These are phyloP conservation scores for Aspergillus cejpii DNA, from an alignment of 2,329 filamentous ascomycete genomes.

Conservation along the genomic window DNA sequence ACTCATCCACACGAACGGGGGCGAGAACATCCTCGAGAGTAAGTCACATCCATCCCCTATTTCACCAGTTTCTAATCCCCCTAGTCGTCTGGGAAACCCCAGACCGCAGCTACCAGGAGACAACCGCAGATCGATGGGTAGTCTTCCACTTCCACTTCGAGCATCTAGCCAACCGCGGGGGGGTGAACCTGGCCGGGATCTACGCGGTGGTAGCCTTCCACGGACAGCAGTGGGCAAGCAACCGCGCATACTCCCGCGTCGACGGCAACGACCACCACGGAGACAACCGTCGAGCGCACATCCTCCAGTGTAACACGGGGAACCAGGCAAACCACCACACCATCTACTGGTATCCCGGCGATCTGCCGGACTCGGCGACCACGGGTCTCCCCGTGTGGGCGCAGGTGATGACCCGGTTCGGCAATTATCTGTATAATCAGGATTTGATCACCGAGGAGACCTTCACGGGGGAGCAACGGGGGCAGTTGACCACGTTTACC, in stretches of 20 bases:
- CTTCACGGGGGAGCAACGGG: neutral
- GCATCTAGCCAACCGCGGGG: neutral
- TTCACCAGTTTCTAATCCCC: neutral
- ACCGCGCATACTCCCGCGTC: neutral
- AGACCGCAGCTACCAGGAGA: neutral
- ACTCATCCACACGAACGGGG: neutral
- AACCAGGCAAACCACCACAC: neutral
- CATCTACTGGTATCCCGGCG: neutral
- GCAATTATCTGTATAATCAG: neutral
- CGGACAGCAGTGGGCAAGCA: neutral
- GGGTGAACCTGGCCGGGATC: neutral
- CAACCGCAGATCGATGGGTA: neutral
- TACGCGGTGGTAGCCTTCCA: neutral
- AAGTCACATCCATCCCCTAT: neutral
- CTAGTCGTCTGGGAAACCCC: neutral
- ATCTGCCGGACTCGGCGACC: neutral
- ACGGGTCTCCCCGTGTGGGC: neutral
- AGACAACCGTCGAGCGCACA: constrained; percentile 1
- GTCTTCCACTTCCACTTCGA: neutral
- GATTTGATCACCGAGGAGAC: neutral
- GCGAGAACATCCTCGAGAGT: constrained; percentile 1
- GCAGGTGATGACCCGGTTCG: neutral
- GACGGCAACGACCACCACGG: neutral
- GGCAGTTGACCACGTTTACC: neutral
- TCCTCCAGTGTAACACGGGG: neutral